Conservation (phyloP, 441 rosid genomes). For the Arabidopsis lyrata region DNA sequence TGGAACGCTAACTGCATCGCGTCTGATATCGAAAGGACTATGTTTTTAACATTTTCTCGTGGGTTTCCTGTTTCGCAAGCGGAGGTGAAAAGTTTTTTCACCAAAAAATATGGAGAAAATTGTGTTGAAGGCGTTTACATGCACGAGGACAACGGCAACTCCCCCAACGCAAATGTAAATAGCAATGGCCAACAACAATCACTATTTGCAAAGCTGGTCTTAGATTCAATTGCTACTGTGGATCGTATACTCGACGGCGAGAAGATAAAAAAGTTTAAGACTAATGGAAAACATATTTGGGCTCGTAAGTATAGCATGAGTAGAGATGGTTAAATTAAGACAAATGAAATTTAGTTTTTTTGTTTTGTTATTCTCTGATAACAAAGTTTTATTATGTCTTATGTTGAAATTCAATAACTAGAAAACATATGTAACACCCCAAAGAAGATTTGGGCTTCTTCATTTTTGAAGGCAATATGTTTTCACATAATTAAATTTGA, state of each 20-base stretch:
- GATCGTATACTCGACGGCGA: slow-evolving; percentile 57
- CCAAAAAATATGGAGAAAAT: slow-evolving; percentile 41
- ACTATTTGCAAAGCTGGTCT: slow-evolving; percentile 33
- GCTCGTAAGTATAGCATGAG: slow-evolving; percentile 65
- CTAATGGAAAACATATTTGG: slow-evolving; percentile 75
- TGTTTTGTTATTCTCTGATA: neutral
- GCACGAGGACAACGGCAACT: slow-evolving; percentile 36
- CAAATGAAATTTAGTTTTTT: neutral
- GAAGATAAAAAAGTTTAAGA: slow-evolving; percentile 49
- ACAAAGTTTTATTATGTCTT: neutral
- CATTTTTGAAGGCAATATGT: neutral
- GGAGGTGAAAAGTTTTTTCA: slow-evolving; percentile 58
- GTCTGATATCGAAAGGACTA: slow-evolving; percentile 62
- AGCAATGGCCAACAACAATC: slow-evolving; percentile 9
- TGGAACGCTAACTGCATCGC: slow-evolving; percentile 50
- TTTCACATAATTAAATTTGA: neutral
- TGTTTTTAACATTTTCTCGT: slow-evolving; percentile 78
- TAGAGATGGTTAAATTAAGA: slow-evolving; percentile 24
- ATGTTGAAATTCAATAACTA: neutral
- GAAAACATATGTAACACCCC: slow-evolving; percentile 18
- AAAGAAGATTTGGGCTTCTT: neutral
- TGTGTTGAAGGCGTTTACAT: slow-evolving; percentile 56
- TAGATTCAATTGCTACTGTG: slow-evolving; percentile 49
- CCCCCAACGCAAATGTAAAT: neutral
- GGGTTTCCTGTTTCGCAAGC: slow-evolving; percentile 62